Base-by-base conservation (phyloP, 2,329 filamentous ascomycete genomes). In the Trichoderma harzianum region DNA sequence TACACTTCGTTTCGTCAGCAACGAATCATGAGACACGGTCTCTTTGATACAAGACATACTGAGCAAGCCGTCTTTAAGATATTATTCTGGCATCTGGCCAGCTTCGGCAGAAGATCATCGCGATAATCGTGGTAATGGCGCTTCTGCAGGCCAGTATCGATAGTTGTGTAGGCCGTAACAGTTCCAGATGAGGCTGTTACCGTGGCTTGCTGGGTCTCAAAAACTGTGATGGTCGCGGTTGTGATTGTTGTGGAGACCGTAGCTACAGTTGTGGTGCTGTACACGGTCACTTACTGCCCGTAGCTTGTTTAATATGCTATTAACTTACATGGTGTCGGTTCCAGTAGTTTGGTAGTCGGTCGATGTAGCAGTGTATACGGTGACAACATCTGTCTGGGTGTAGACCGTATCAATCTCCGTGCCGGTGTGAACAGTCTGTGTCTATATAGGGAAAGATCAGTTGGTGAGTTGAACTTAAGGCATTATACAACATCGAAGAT, bases 41-140 rank as follows among this genome's bases (percentile, higher is more conserved):
- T 1, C 14, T 47, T 5, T 10, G 7, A 55, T 12, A n/a, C 7
- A 11, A 67, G 6, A 26, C 36, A 12, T 47, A 68, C 65, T 5
- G 65, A 68, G 34, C 65, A 68, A 24, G 65, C 65, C 39, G 65
- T 68, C 65, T 60, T 43, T 26, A 68, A 24, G 14, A 32, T 32
- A 12, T 28, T 14, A 18, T 28, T 30, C n/a, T 47, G 24, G 14
- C 65, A 68, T 21, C 14, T 34, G 0, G 53, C 53, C 24, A 68
- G 53, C 16, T 34, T 68, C 12, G 53, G 53, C 34, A 68, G 34
- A 43, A 68, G 65, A 16, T 36, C 53, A 43, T 68, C 65, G 3
- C 65, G 65, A 24, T 21, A 68, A 16, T 68, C 65, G 43, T 60
- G 65, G 36, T 28, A 24, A n/a, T 65, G 18, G 7, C 63, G 53